These are phyloP conservation scores for Homolaphlyctis polyrhiza DNA, from an alignment of 371 early-diverging fungal genomes.

Conservation along the genomic window DNA sequence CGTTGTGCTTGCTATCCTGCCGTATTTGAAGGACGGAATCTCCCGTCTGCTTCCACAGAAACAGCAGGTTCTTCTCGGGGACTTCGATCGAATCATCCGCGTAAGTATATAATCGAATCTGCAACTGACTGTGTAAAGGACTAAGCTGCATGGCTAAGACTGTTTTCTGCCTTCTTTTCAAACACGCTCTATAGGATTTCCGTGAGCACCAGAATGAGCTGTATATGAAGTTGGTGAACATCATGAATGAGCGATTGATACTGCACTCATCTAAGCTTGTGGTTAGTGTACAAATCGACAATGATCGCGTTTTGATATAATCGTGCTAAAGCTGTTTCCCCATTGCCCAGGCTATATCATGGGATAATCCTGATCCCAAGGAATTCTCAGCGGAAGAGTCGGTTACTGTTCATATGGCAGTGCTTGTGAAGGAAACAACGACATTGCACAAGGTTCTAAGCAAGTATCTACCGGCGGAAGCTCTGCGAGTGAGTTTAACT, in stretches of 20 bases:
- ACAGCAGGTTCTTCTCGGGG: slow-evolving; percentile 68
- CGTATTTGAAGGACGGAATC: slow-evolving; percentile 69
- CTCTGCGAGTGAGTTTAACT: slow-evolving; percentile 53
- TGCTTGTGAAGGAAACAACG: slow-evolving; percentile 82
- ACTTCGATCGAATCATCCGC: slow-evolving; percentile 75
- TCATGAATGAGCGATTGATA: slow-evolving; percentile 86
- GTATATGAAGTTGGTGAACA: slow-evolving; percentile 78
- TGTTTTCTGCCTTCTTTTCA: too few relatives aligned
- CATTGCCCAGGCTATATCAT: slow-evolving; percentile 43
- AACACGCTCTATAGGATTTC: slow-evolving; percentile 64
- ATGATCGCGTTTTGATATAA: not conserved
- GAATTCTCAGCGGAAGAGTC: slow-evolving; percentile 25
- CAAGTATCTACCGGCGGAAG: slow-evolving; percentile 67
- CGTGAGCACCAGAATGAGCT: slow-evolving; percentile 82
- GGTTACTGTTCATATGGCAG: slow-evolving; percentile 57
- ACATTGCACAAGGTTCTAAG: slow-evolving; percentile 85
- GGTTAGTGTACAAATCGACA: slow-evolving; percentile 16
- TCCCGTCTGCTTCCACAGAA: slow-evolving; percentile 61
- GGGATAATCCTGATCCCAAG: slow-evolving; percentile 62
- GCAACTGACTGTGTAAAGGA: too few relatives aligned
- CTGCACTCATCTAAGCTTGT: slow-evolving; percentile 65
- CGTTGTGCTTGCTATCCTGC: slow-evolving; percentile 77
- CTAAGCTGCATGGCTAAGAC: too few relatives aligned
- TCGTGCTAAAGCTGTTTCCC: slow-evolving; percentile 11
- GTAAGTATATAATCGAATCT: slow-evolving; percentile 18